Evolutionary conservation across 1,139 yeast species (phyloP).

Genomic region (Yamadazyma membranifaciens): DNA sequence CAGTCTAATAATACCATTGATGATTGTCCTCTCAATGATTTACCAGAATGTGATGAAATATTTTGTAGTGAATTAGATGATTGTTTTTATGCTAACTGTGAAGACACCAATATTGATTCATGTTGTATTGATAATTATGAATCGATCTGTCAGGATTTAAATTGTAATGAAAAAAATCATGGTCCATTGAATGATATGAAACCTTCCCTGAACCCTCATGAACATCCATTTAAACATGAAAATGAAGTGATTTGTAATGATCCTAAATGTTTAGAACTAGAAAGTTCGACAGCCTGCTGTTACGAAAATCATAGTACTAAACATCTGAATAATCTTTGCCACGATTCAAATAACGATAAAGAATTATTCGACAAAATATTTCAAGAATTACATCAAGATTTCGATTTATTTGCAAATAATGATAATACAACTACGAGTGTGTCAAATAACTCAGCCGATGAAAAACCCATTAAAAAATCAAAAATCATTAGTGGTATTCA

Average conservation of each 20-base stretch:
- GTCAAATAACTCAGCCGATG: background rate
- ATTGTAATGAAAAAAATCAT: background rate
- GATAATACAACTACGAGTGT: background rate
- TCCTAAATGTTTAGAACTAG: conserved; percentile 10
- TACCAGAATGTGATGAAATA: conserved; percentile 39
- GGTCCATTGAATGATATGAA: background rate
- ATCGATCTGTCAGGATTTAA: conserved; percentile 4
- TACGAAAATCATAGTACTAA: conserved; percentile 14
- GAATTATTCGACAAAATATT: conserved; percentile 16
- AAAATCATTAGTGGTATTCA: conserved; percentile 15
- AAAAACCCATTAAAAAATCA: background rate
- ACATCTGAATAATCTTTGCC: conserved; percentile 32
- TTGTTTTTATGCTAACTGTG: conserved; percentile 40
- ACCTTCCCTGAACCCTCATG: background rate
- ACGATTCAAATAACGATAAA: conserved; percentile 14
- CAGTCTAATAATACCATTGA: too few relatives aligned
- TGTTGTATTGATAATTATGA: conserved; percentile 8
- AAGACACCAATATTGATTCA: conserved; percentile 17
- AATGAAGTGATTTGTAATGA: conserved; percentile 13
- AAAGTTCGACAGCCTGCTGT: conserved; percentile 18
- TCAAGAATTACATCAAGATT: conserved; percentile 16
- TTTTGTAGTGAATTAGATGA: conserved; percentile 47
- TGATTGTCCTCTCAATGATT: conserved; percentile 24
- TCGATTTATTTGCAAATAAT: conserved; percentile 10
- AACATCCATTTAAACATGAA: background rate